Base-by-base conservation (phyloP, 2,329 filamentous ascomycete species). In the Dactylellina parvicollis region DNA sequence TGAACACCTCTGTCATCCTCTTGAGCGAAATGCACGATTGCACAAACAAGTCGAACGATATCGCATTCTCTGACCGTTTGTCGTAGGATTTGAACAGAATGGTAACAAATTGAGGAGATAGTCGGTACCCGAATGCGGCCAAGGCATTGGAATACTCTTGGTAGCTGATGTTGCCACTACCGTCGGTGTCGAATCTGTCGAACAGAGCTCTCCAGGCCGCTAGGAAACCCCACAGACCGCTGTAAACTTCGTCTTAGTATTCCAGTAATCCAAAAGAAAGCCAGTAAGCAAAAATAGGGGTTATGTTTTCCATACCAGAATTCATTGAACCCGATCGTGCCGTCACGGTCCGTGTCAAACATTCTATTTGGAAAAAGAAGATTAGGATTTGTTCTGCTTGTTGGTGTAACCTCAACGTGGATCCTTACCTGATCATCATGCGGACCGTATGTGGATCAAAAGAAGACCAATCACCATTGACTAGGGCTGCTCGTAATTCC, bases 1-100 rank as follows among this genome's bases (percentile, higher is more conserved):
- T 99, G 81, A 99, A 99, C 26, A 96, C 92, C 81, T 99, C 95
- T 72, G 95, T 99, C 94, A 99, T 98, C 77, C 95, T 87, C 86
- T 98, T 97, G 78, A 99, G 84, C 78, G 89, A 92, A 80, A 99
- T 98, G 81, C 95, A 98, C 57, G 92, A 92, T 84, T 99, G 95
- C 74, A 99, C 95, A 79, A 99, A 99, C 56, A 99, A 82, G 82
- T 99, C 95, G 79, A 99, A 99, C 20, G 76, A 77, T 65, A 79
- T 78, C 24, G 77, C 78, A 34, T 79, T 77, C 69, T 77, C 76
- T 1, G 83, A 82, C 75, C 86, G 85, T 84, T 90, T 92, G 81
- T 97, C 94, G 82, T 96, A 98, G 0, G 92, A 95, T 77, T 87
- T 85, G 82, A 97, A 99, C 56, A 99, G 82, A 30, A 95, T 85